These are phyloP conservation scores for Phytophthora europaea DNA, from an alignment of 352 stramenopile species.

Conservation along the genomic window DNA sequence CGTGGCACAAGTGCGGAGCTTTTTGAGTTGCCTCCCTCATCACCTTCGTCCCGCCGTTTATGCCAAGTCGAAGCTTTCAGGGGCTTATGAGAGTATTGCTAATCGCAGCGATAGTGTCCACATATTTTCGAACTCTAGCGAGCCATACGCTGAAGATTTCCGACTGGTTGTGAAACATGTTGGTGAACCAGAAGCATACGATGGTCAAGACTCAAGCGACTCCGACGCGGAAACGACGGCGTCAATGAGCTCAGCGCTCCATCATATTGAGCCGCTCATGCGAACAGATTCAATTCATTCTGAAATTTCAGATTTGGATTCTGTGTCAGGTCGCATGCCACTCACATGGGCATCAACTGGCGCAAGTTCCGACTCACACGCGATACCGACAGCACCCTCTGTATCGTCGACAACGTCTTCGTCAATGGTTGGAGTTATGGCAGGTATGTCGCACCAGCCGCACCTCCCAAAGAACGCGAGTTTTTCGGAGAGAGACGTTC, in stretches of 20 bases:
- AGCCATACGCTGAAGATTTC: constrained; percentile 28
- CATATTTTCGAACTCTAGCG: constrained; percentile 10
- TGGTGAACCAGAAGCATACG: constrained; percentile 23
- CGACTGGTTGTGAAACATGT: constrained; percentile 41
- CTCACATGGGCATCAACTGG: constrained; percentile 49
- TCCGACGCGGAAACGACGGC: constrained; percentile 49
- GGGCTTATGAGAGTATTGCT: constrained; percentile 38
- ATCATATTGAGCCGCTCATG: constrained; percentile 52
- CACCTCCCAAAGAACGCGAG: constrained; percentile 27
- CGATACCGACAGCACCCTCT: constrained; percentile 29
- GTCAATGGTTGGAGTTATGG: constrained; percentile 37
- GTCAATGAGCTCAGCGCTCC: constrained; percentile 44
- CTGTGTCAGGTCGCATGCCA: constrained; percentile 47
- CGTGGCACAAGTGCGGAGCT: constrained; percentile 60
- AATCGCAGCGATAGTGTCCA: constrained; percentile 15
- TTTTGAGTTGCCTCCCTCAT: constrained; percentile 63
- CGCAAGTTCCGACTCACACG: constrained; percentile 48
- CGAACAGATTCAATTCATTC: constrained; percentile 77
- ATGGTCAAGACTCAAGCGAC: constrained; percentile 42
- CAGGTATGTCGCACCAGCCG: constrained; percentile 23
- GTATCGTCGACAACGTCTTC: constrained; percentile 45
- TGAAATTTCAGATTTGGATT: constrained; percentile 77
- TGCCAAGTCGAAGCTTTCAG: constrained; percentile 43
- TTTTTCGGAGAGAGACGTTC: constrained; percentile 69
- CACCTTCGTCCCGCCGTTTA: constrained; percentile 62